Evolutionary conservation across 352 stramenopile genomes (phyloP), one percentile per base, ranked within the genome.

Genomic region (Phytophthora foliorum): DNA sequence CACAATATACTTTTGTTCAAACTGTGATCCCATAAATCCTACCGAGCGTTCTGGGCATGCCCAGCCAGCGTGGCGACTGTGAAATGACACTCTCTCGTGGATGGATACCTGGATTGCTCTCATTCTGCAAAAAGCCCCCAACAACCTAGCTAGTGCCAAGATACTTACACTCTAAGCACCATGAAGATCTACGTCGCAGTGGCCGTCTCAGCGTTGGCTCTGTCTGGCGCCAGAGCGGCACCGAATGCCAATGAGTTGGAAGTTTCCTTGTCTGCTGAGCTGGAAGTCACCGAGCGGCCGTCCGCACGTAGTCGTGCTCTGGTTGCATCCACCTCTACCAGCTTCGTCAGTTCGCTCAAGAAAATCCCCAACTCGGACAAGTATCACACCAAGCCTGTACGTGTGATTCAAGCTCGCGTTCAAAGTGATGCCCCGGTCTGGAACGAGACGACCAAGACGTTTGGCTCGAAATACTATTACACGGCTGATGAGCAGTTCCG

Each of bases 351-450:
- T 31, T 45, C 54, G 0, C 59, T 86, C n/a, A 73, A 58, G 41
- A 67, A 63, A 9, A 73, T 59, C 55, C 42, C 41, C 27, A 84
- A 79, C 64, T 72, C 67, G 24, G 78, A 89, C 50, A 61, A 63
- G 31, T 89, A 81, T 64, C 78, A 88, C 67, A 90, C 86, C 71
- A 74, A 67, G 41, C 75, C 81, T 4, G 81, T 93, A 25, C 72
- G 67, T n/a, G 78, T 83, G 16, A 52, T 93, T 24, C 85, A 93
- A 24, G 85, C 81, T 4, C 82, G 85, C 3, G 81, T 88, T 32
- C 82, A 93, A 62, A 65, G 70, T 24, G 82, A 91, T 55, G 75
- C 72, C 54, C 84, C 81, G 2, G 49, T 75, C 29, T 91, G 82
- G 84, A 79, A 88, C 57, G 56, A 44, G 4, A 75, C 69, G 25